Evolutionary conservation across 2,329 filamentous ascomycete species (phyloP), one percentile per base, ranked within the genome.

Genomic region (Ambrosiella cleistominuta): DNA sequence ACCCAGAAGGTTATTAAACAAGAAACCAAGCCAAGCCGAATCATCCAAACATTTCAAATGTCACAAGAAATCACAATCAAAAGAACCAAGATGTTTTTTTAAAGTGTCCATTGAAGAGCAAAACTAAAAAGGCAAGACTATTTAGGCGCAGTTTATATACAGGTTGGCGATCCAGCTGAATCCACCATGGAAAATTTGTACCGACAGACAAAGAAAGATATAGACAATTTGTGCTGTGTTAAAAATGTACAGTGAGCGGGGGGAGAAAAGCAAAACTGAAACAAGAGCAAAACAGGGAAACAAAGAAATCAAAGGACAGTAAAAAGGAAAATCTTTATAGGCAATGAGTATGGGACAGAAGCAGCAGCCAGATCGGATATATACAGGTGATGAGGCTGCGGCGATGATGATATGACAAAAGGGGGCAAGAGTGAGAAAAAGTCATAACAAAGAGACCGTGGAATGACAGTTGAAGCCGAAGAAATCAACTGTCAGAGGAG

Each of bases 281-380:
- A 17, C 8, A 38, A 60, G 38, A 54, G 47, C 27, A 57, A 61
- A 56, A 8, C 52, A 59, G 42, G 19, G 44, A 45, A n/a, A 27
- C 11, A 49, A 54, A 55, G 53, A 55, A 12, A 55, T 42, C n/a
- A 55, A 12, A 44, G 38, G 53, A 45, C 38, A n/a, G 47, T 11
- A 44, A 44, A 35, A 17, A 27, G n/a, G 2, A 47, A 15, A 42
- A 9, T 35, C 17, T 42, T 42, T 42, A 35, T 52, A 42, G 27
- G 4, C n/a, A 7, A 11, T 38, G n/a, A 27, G 36, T 57, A 50
- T 57, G 39, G 55, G 15, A 57, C 55, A 57, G 9, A 39, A 51
- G 15, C 44, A n/a, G 55, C 44, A 57, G 36, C 55, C 55, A 57
- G 37, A 57, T 57, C 55, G 17, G 35, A 42, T 57, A 57, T 57